Evolutionary conservation across 176 grass and related monocot genomes (phyloP), one percentile per base, ranked within the genome.

Genomic region (Hordeum marinum): DNA sequence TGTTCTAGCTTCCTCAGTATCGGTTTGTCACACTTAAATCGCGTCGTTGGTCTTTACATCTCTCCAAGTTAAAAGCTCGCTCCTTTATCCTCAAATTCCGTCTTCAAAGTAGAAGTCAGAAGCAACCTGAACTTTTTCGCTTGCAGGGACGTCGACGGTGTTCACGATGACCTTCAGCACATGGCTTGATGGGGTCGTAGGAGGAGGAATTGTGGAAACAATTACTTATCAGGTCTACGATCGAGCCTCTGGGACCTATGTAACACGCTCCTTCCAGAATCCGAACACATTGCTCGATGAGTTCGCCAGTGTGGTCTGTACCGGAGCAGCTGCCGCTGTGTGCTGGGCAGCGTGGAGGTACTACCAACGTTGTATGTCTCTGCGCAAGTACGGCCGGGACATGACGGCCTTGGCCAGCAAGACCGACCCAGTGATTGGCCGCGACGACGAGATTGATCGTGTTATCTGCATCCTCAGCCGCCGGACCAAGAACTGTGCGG

Each of bases 311-410:
- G 23, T 73, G n/a, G 23, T 73, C 70, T 73, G 70, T 46, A 9
- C 6, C n/a, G 41, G 70, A 73, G 70, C 70, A 27, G 70, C 70
- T 9, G 41, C 41, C 69, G 23, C 40, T 9, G 14, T 43, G 70
- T 73, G 70, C 11, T 73, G 70, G 70, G 70, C 70, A 48, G 41
- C 70, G 70, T 73, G 70, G 70, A 73, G 70, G 70, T 73, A 73
- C 69, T 25, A 72, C 41, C 6, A 24, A 5, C 26, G 25, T 13
- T 46, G 12, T 5, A 11, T 17, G 7, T 27, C 23, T 29, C 13
- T 46, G 7, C 7, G 41, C 11, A 45, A 48, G 23, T 73, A 73
- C 15, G 70, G 41, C 41, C 41, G 41, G 70, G 70, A 73, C 70
- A 73, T 73, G 70, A 73, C 70, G 41, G 70, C 70, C 23, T 73